Percentiles rank a stretch among this genome's conserved stretches.
These are phyloP conservation scores for Calonectria naviculata DNA, from an alignment of 2,329 filamentous ascomycete species.

Conservation along the genomic window DNA sequence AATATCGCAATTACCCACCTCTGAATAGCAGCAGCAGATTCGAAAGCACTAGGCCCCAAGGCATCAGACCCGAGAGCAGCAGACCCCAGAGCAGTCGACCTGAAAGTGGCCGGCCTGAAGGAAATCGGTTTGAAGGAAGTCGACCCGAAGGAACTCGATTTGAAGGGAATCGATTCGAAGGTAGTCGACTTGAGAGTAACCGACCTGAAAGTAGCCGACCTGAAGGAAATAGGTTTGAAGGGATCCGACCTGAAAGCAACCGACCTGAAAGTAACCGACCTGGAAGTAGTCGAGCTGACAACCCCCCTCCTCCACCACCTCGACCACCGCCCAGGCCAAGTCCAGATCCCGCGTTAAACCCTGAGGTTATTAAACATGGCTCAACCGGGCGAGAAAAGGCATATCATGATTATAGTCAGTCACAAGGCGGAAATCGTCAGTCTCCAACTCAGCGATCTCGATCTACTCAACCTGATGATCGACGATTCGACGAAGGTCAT, in stretches of 20 bases:
- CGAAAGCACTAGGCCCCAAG: not conserved
- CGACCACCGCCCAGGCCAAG: conserved; percentile 39
- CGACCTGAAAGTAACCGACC: not conserved
- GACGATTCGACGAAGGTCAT: conserved; percentile 38
- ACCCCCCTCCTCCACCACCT: conserved; percentile 42
- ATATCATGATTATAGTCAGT: conserved; percentile 47
- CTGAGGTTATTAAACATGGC: conserved; percentile 54
- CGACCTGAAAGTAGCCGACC: not conserved
- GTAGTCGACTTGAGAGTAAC: not conserved
- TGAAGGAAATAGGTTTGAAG: not conserved
- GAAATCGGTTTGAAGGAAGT: not conserved
- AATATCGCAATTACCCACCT: conserved; percentile 50
- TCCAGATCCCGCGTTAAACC: conserved; percentile 52
- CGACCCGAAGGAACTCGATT: not conserved
- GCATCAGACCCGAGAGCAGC: not conserved
- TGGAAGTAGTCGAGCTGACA: conserved; percentile 42
- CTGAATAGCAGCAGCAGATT: conserved; percentile 30
- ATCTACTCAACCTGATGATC: conserved; percentile 42
- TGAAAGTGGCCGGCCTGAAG: not conserved
- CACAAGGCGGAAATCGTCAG: conserved; percentile 27
- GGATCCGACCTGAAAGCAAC: not conserved
- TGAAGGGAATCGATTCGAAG: not conserved
- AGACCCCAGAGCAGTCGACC: not conserved
- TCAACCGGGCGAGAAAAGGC: conserved; percentile 55
- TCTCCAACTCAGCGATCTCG: conserved; percentile 46